A percentile compares a stretch with the other conserved stretches of the same genome.
phyloP scores from a whole-genome alignment of 2,329 filamentous ascomycete genomes.

The Epichloe festucae region DNA sequence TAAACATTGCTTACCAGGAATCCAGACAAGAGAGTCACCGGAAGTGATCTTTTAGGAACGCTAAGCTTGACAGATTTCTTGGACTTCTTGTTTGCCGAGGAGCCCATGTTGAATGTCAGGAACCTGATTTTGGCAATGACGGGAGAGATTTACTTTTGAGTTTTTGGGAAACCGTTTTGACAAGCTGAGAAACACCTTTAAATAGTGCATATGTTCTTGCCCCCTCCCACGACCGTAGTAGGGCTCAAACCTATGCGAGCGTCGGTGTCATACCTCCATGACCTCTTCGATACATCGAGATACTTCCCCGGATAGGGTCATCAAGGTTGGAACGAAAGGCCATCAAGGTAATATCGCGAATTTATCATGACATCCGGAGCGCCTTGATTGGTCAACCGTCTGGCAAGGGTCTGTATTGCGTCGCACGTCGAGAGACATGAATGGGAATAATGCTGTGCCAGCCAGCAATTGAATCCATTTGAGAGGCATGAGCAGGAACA shows the following conservation, averaged over 20 bases:
- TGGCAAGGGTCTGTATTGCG: not conserved
- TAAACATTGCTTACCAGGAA: conserved; percentile 15
- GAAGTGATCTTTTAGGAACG: conserved; percentile 14
- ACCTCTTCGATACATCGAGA: not conserved
- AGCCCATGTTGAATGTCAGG: not conserved
- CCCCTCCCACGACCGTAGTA: not conserved
- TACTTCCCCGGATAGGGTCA: conserved; percentile 1
- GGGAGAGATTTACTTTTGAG: too few species aligned
- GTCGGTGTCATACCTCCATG: not conserved
- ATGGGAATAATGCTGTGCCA: not conserved
- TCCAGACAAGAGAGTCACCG: conserved; percentile 23
- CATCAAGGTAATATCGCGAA: conserved; percentile 3
- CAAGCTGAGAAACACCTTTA: not conserved
- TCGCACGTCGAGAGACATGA: not conserved
- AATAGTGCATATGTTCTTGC: not conserved
- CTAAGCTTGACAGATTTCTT: conserved; percentile 1
- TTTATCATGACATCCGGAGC: not conserved
- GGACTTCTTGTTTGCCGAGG: not conserved
- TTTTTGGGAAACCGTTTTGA: not conserved
- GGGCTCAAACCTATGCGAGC: not conserved
- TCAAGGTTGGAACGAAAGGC: conserved; percentile 2
- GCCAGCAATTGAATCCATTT: not conserved
- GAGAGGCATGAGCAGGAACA: not conserved
- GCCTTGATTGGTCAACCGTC: conserved; percentile 1
- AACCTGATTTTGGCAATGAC: too few species aligned